Conservation (phyloP, 2,329 filamentous ascomycete species). For the Diaporthe batatas region DNA sequence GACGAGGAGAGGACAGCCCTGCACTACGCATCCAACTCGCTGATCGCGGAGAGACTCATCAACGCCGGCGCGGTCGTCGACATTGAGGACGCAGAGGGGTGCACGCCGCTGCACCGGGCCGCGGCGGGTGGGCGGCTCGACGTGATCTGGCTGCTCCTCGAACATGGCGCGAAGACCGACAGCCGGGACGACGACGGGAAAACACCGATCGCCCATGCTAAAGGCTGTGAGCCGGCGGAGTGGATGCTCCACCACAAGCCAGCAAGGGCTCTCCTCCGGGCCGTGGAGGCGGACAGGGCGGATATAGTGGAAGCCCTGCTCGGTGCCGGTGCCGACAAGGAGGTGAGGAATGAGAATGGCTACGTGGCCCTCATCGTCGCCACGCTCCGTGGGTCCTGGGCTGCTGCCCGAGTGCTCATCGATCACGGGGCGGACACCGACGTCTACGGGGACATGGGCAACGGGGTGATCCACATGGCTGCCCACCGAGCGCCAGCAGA, state of each 20-base stretch:
- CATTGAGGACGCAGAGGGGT: constrained; percentile 13
- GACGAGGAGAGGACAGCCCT: constrained; percentile 12
- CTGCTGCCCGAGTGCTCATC: constrained; percentile 8
- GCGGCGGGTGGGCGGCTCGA: constrained; percentile 3
- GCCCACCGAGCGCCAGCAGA: constrained; percentile 15
- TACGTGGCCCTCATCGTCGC: constrained; percentile 1
- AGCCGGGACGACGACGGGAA: constrained; percentile 3
- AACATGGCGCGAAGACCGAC: not conserved
- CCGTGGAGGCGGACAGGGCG: constrained; percentile 14
- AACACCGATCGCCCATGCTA: not conserved
- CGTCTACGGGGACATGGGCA: constrained; percentile 22
- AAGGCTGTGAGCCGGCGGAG: not conserved
- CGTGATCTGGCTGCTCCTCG: constrained; percentile 1
- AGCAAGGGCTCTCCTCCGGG: not conserved
- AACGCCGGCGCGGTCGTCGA: not conserved
- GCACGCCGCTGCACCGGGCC: constrained; percentile 7
- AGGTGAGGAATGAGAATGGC: not conserved
- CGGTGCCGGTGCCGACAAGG: not conserved
- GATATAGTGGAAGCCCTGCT: constrained; percentile 12
- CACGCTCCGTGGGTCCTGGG: not conserved
- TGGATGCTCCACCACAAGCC: constrained; percentile 4
- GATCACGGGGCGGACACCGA: constrained; percentile 4
- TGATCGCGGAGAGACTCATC: constrained; percentile 18
- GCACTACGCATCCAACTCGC: constrained; percentile 1
- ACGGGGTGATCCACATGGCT: constrained; percentile 6